Conservation (phyloP, 768 basidiomycete genomes). For the Phlegmacium glaucopus region DNA sequence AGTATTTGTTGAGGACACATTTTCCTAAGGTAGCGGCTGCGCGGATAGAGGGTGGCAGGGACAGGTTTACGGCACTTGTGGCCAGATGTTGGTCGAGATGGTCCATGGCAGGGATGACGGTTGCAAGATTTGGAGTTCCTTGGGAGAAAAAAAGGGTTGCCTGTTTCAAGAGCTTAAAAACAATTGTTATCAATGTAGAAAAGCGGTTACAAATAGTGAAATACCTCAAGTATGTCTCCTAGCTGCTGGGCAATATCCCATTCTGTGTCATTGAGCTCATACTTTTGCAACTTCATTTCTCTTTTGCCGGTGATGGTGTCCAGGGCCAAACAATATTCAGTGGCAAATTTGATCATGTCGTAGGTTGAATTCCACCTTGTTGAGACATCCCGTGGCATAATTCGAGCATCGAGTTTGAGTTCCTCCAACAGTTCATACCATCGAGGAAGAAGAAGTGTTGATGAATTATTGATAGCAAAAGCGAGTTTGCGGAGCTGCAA, state of each 20-base stretch:
- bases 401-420: background rate
- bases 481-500: slow-evolving; percentile 15
- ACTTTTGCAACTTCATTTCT: slow-evolving; percentile 10
- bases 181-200: too few relatives aligned
- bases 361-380: slow-evolving; percentile 35
- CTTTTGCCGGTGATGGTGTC: slow-evolving; percentile 16
- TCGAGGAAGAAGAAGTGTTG: slow-evolving; percentile 23
- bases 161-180: background rate
- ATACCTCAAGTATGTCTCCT: slow-evolving; percentile 3
- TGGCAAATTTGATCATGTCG: slow-evolving; percentile 27
- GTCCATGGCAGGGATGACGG: background rate
- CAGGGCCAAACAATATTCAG: slow-evolving; percentile 21
- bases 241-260: slow-evolving; percentile 28
- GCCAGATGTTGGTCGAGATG: background rate
- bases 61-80: background rate
- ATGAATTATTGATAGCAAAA: slow-evolving; percentile 18
- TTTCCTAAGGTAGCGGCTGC: background rate
- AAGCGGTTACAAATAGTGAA: background rate
- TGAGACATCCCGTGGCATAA: slow-evolving; percentile 28
- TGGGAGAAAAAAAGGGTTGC: background rate
- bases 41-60: background rate
- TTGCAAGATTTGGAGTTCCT: background rate
- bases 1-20: slow-evolving; percentile 26
- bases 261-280: slow-evolving; percentile 17
- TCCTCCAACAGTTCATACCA: slow-evolving; percentile 17